Evolutionary conservation across 495 filamentous ascomycete species (phyloP), one percentile per base, ranked within the genome.

Genomic region (Echria macrotheca): DNA sequence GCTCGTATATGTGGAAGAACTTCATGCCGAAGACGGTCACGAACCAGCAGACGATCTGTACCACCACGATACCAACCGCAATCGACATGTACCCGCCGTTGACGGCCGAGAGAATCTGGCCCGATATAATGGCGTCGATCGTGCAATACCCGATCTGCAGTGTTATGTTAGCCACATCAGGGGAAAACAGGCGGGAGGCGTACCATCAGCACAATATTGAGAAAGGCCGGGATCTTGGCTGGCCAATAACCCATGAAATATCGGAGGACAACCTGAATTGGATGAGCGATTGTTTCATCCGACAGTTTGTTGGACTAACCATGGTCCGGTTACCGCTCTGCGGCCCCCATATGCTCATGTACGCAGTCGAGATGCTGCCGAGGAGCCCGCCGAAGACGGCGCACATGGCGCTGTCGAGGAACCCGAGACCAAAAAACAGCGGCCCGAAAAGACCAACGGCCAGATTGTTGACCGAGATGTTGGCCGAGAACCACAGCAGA

Each of bases 191-290:
- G n/a, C n/a, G n/a, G n/a, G n/a, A n/a, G n/a, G n/a, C n/a, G n/a
- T n/a, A n/a, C n/a, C 63, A 87, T 75, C 44, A 86, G 74, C 32
- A 89, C 76, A 12, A 89, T 66, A 52, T 89, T 87, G 44, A 91
- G 67, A 14, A 87, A 47, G 11, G 86, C 83, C 28, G 87, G 74
- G 6, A 89, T 64, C 65, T 88, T 89, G 55, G 78, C 80, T 1
- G 86, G 86, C 81, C 83, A 89, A 80, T 84, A 89, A 24, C 86
- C 86, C 78, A 89, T 88, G 19, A 79, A 76, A 65, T 83, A 90
- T 11, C 85, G 75, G 14, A 81, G 73, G 50, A 87, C 80, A 8
- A 85, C 79, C 76, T 83, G 56, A 37, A 15, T 24, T 10, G 18
- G n/a, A n/a, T n/a, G n/a, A n/a, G n/a, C n/a, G n/a, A n/a, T n/a